Evolutionary conservation across 108 stramenopile genomes (phyloP).

Genomic region (Conticribra guillardii): DNA sequence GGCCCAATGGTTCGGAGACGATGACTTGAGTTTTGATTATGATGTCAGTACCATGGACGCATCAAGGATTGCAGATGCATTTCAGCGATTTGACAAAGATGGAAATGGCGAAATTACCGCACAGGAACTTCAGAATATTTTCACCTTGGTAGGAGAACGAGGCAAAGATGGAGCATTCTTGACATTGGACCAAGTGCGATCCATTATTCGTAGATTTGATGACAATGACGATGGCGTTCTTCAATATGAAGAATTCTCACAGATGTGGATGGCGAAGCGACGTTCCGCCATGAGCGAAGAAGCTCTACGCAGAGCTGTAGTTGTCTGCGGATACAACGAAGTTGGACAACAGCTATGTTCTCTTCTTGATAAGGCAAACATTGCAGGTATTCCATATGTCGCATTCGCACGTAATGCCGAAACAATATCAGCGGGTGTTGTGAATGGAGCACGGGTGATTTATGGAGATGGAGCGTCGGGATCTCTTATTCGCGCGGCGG

Average conservation of each 20-base stretch:
- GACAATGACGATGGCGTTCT: conserved; percentile 46
- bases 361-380: conserved; percentile 41
- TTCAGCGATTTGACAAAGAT: conserved; percentile 68
- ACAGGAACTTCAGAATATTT: conserved; percentile 50
- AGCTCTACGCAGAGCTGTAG: conserved; percentile 48
- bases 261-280: conserved; percentile 57
- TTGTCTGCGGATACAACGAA: conserved; percentile 64
- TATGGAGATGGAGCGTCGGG: conserved; percentile 68
- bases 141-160: conserved; percentile 49
- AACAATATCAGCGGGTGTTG: conserved; percentile 56
- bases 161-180: conserved; percentile 56
- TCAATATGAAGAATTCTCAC: conserved; percentile 54
- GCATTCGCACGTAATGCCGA: conserved; percentile 64
- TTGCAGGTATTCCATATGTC: conserved; percentile 53
- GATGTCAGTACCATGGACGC: conserved; percentile 57
- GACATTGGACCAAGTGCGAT: conserved; percentile 51
- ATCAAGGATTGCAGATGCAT: conserved; percentile 62
- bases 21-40: conserved; percentile 48
- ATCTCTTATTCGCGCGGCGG: conserved; percentile 63
- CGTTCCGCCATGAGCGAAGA: conserved; percentile 49
- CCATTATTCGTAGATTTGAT: conserved; percentile 48
- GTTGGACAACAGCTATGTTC: conserved; percentile 51
- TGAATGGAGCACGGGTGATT: conserved; percentile 63
- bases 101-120: conserved; percentile 66
- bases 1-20: conserved; percentile 42